These are phyloP conservation scores for Chrysosporium keratinophilum DNA, from an alignment of 2,329 filamentous ascomycete species.

Conservation along the genomic window DNA sequence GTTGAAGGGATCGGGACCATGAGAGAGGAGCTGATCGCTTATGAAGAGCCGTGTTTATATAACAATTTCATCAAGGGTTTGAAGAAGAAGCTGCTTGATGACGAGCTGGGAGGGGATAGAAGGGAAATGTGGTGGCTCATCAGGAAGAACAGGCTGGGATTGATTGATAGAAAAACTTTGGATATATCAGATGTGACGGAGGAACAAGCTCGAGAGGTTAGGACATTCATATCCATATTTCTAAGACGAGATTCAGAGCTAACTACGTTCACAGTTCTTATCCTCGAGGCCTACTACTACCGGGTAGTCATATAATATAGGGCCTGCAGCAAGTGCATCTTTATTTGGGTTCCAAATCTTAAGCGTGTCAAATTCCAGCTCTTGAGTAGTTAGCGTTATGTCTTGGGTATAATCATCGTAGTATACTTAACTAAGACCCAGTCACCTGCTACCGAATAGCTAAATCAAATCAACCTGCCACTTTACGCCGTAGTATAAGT, in stretches of 20 bases:
- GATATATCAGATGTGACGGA: conserved; percentile 56
- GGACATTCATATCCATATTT: conserved; percentile 9
- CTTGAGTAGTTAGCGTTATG: neutral
- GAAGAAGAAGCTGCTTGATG: conserved; percentile 60
- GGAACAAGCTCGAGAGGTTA: conserved; percentile 56
- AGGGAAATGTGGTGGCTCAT: conserved; percentile 74
- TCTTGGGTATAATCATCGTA: neutral
- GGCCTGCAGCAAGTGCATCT: neutral
- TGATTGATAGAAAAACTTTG: conserved; percentile 56
- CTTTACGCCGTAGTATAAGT: neutral
- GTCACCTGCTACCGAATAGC: neutral
- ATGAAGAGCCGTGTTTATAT: conserved; percentile 66
- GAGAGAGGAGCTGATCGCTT: conserved; percentile 62
- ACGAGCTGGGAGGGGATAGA: conserved; percentile 63
- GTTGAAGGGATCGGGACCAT: conserved; percentile 67
- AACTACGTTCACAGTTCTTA: conserved; percentile 18
- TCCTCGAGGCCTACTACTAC: conserved; percentile 14
- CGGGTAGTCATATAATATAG: neutral
- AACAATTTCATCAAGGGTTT: conserved; percentile 62
- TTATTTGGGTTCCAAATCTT: no score
- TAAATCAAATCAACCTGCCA: neutral
- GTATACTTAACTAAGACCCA: neutral
- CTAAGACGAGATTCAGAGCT: conserved; percentile 2
- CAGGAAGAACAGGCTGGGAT: conserved; percentile 55
- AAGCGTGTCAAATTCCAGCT: no score